Base-by-base conservation (phyloP, 352 stramenopile genomes). In the Globisporangium perplexum region DNA sequence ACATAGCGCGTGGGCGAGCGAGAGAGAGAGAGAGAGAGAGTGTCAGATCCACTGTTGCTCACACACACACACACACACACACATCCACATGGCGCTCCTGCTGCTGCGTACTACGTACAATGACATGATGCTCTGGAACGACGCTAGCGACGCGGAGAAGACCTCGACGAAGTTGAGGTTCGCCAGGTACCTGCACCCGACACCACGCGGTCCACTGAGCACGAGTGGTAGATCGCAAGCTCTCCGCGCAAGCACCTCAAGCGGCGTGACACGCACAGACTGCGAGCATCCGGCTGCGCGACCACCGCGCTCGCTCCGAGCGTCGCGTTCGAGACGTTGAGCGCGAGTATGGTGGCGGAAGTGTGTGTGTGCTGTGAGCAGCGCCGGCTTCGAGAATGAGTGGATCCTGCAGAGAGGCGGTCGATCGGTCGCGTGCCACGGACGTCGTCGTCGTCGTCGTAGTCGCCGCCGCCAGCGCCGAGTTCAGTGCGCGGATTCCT, bases 81-180 rank as follows among this genome's bases (percentile, higher is more conserved):
- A 10, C 0, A 1, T 20, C 1, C 4, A 52, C 31, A 47, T 7
- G n/a, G n/a, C n/a, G n/a, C n/a, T n/a, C n/a, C n/a, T n/a, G 30
- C 31, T 17, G 30, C 22, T 7, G 24, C 28, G 20, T 6, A 12
- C 11, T 11, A 47, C 38, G 33, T 41, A 59, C 39, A 66, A 64
- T 1, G 47, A 42, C 50, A 71, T 60, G 30, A 55, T 44, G n/a
- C 30, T 53, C 56, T 62, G 48, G 56, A 62, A 62, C 15, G 56
- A 53, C 12, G 56, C 56, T 17, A 62, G 44, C 23, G 56, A 62
- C 33, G 31, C 49, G 26, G 41, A 33, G 44, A 62, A 62, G 36
- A 62, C 56, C 31, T 57, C 56, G 15, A 57, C 56, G 35, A 62
- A 62, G 31, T 53, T 57, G 31, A 57, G 56, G 31, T 62, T 62